Evolutionary conservation across 441 rosid genomes (phyloP).

Genomic region (Pelargonium fulgidum): DNA sequence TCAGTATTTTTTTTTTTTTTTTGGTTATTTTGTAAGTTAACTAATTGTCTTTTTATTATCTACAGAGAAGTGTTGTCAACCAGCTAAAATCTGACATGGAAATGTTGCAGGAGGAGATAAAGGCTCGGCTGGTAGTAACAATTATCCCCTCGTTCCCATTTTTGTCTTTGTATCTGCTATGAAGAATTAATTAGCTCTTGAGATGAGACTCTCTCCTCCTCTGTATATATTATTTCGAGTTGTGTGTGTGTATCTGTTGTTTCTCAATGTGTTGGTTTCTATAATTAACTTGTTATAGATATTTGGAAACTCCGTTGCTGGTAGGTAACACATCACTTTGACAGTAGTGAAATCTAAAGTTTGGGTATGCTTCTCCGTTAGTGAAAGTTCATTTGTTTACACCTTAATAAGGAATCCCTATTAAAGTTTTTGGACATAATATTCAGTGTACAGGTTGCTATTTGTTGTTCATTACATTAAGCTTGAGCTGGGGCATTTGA

Average conservation of each 20-base stretch:
- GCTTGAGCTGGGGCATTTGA: constrained; percentile 6
- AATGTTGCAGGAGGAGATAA: constrained; percentile 72
- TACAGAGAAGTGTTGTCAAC: constrained; percentile 81
- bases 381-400: background rate
- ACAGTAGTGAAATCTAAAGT: background rate
- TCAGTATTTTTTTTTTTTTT: constrained; percentile 13
- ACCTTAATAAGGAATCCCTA: background rate
- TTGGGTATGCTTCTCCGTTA: background rate
- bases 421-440: background rate
- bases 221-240: background rate
- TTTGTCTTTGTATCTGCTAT: background rate
- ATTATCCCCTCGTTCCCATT: constrained; percentile 2
- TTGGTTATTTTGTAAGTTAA: constrained; percentile 10
- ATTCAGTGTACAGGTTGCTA: background rate
- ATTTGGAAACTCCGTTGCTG: background rate
- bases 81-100: constrained; percentile 88
- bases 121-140: constrained; percentile 64
- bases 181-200: background rate
- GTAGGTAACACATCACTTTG: background rate
- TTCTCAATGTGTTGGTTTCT: constrained; percentile 1
- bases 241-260: background rate
- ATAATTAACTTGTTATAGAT: background rate
- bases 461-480: background rate
- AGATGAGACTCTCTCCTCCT: background rate
- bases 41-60: background rate